Percentiles rank a stretch among this genome's conserved stretches.
phyloP scores from a whole-genome alignment of 2,329 filamentous ascomycete species.

The Fusarium dlaminii region DNA sequence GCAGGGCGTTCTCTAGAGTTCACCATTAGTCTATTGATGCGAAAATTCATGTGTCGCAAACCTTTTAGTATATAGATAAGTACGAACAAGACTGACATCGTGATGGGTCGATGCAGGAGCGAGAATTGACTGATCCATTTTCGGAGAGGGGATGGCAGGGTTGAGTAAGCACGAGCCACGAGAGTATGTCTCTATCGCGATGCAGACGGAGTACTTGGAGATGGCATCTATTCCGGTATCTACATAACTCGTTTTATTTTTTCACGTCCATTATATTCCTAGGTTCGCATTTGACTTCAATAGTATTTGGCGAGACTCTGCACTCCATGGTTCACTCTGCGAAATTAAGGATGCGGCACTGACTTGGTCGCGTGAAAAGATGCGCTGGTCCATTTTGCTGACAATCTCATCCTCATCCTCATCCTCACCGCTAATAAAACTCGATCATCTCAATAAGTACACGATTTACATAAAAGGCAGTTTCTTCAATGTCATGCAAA shows the following conservation, averaged over 20 bases:
- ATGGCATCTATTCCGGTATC: too few relatives aligned
- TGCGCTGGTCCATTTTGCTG: neutral
- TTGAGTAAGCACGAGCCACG: neutral
- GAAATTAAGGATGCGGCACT: neutral
- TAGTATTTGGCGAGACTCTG: too few relatives aligned
- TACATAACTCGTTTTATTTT: too few relatives aligned
- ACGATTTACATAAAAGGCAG: too few relatives aligned
- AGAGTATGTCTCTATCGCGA: neutral
- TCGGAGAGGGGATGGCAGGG: neutral
- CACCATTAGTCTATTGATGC: fast-evolving
- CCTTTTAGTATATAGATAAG: neutral
- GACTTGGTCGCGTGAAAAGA: neutral
- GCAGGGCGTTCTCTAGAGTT: fast-evolving
- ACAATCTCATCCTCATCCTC: neutral
- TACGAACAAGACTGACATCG: neutral
- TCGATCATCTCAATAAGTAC: neutral
- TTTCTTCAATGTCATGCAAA: neutral
- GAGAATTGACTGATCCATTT: neutral
- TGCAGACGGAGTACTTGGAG: neutral
- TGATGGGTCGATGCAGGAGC: neutral
- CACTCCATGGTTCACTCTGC: neutral
- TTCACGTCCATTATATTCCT: too few relatives aligned
- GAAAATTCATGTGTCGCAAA: too few relatives aligned
- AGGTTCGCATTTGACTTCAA: neutral
- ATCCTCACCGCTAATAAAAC: neutral